Base-by-base conservation (phyloP, 2,329 filamentous ascomycete species). In the Aspergillaceae sp. region DNA sequence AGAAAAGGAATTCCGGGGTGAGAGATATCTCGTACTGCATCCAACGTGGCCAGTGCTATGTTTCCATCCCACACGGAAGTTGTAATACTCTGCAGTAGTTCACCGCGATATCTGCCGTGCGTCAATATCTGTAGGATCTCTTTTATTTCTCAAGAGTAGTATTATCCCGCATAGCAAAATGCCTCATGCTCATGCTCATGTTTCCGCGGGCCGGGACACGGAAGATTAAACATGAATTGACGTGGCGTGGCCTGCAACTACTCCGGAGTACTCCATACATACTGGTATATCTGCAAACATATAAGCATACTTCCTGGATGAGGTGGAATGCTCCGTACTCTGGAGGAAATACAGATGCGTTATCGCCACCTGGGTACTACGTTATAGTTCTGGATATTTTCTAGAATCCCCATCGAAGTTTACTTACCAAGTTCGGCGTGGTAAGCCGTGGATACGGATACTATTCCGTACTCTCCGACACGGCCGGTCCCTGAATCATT, bases 371-470 rank as follows among this genome's bases (percentile, higher is more conserved):
- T 19, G 19, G 19, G 19, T 19, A 19, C 19, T 19, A 19, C 19
- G 19, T 19, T 19, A 19, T 19, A 19, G 51, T 64, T 64, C 61
- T 59, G 51, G 60, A 60, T 45, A 56, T 60, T 52, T 65, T 65
- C 62, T 64, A 63, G 62, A 65, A 65, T 3, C 5, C 7, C n/a
- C 4, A 26, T 38, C 26, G 36, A 38, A 28, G 36, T 6, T 7
- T 38, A 9, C 3, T 11, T 26, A 8, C 27, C 19, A 19, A 19
- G 19, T 19, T 19, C 19, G 19, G 19, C 19, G 19, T 19, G 19
- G 2, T 19, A 19, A 19, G 19, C 19, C 19, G 19, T 19, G 19
- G 19, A 19, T 32, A 32, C 30, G 30, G 30, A 32, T 32, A 32
- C 28, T 46, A 48, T 19, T 19, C 19, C 19, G 19, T 19, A 19